Evolutionary conservation across 2,329 filamentous ascomycete species (phyloP).

Genomic region (Phaeosphaeriaceae sp.): DNA sequence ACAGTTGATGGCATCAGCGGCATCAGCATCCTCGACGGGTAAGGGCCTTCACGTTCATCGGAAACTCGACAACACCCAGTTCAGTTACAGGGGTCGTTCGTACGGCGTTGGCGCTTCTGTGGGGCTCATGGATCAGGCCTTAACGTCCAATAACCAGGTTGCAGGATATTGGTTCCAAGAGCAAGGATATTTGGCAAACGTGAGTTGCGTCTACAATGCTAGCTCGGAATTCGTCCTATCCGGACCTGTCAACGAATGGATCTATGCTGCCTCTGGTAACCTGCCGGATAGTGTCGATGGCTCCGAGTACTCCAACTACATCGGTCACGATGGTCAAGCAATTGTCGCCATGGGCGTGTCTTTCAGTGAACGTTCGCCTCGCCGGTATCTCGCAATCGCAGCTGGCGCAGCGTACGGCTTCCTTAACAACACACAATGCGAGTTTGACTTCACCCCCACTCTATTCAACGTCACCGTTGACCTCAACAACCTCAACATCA

Average conservation of each 20-base stretch:
- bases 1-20: slow-evolving; percentile 30
- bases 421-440: slow-evolving; percentile 44
- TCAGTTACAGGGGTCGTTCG: slow-evolving; percentile 43
- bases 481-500: slow-evolving; percentile 35
- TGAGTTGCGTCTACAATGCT: slow-evolving; percentile 48
- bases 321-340: slow-evolving; percentile 32
- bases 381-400: slow-evolving; percentile 40
- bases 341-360: slow-evolving; percentile 44
- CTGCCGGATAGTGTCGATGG: slow-evolving; percentile 32
- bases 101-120: slow-evolving; percentile 54
- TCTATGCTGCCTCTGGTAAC: slow-evolving; percentile 28
- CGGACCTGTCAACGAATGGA: slow-evolving; percentile 29
- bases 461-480: slow-evolving; percentile 40
- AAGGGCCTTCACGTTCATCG: slow-evolving; percentile 21
- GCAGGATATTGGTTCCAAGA: slow-evolving; percentile 45
- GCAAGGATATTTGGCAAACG: slow-evolving; percentile 39
- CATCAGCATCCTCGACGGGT: slow-evolving; percentile 29
- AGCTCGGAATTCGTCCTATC: slow-evolving; percentile 39
- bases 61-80: slow-evolving; percentile 37
- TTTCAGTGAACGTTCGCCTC: slow-evolving; percentile 26
- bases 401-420: slow-evolving; percentile 36
- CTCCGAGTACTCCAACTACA: slow-evolving; percentile 39
- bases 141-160: slow-evolving; percentile 22
- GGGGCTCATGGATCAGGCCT: slow-evolving; percentile 26
- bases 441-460: slow-evolving; percentile 33